Percentiles rank a stretch among this genome's conserved stretches.
Conservation (phyloP, 208 protist genomes). For the Leishmania aethiopica region DNA sequence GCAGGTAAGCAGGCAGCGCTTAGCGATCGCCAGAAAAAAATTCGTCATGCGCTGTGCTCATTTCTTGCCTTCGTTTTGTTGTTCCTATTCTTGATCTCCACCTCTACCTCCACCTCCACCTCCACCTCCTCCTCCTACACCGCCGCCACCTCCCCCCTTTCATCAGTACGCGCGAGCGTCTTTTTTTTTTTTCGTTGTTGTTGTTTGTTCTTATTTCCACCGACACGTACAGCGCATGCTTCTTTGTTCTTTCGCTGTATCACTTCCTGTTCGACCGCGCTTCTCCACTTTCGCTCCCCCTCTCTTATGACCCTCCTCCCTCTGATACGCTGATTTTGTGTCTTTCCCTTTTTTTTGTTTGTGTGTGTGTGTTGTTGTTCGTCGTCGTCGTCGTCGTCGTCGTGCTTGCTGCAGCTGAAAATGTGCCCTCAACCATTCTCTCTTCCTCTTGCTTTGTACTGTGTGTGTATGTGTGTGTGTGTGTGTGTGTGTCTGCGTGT, state of each 20-base stretch:
- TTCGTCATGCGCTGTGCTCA: neutral
- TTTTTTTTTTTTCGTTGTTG: neutral
- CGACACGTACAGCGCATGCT: neutral
- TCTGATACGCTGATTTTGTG: neutral
- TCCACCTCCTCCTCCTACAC: neutral
- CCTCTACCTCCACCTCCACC: no score
- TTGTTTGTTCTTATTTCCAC: neutral
- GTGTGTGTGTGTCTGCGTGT: neutral
- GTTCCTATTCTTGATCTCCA: neutral
- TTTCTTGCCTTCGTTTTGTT: neutral
- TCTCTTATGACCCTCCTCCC: neutral
- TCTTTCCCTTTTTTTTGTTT: neutral
- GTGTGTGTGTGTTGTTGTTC: no score
- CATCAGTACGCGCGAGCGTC: neutral
- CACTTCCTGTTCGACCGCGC: neutral
- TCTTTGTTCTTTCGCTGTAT: neutral
- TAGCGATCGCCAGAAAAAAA: neutral
- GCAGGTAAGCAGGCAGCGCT: neutral
- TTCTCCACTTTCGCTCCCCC: no score
- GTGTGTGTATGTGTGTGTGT: no score
- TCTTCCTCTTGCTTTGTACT: no score
- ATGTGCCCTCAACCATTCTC: neutral
- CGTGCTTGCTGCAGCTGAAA: neutral
- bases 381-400: neutral
- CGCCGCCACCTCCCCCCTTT: neutral